Evolutionary conservation across 208 protist genomes (phyloP).

Genomic region (Leishmania tropica): DNA sequence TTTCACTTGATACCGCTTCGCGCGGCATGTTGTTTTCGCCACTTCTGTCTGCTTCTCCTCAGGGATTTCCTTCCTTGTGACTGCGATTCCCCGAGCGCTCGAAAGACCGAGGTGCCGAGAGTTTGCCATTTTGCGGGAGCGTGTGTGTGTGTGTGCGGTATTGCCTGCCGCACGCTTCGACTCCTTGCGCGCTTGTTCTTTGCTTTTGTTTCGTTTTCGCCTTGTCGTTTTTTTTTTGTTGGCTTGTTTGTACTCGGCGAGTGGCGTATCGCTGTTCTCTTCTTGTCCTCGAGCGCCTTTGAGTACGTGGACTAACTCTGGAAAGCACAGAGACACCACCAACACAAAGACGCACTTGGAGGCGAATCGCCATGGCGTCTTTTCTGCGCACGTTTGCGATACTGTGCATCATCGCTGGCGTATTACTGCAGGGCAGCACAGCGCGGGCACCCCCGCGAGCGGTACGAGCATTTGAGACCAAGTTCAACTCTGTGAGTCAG

Average conservation of each 20-base stretch:
- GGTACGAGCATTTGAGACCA: slow-evolving; percentile 9
- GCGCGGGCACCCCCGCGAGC: neutral
- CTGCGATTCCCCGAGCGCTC: neutral
- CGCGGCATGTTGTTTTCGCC: neutral
- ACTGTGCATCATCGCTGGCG: neutral
- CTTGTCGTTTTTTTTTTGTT: neutral
- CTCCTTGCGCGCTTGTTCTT: no score
- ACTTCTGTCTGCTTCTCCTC: neutral
- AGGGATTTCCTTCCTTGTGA: neutral
- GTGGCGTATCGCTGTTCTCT: no score
- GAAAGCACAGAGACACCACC: neutral
- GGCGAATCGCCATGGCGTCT: neutral
- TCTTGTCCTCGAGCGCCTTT: neutral
- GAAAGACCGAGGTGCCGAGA: neutral
- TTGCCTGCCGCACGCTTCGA: neutral
- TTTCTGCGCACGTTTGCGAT: neutral
- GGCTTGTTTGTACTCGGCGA: no score
- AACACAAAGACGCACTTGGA: neutral
- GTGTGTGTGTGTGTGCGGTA: neutral
- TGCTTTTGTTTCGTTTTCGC: no score
- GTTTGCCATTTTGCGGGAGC: neutral
- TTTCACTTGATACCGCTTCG: neutral
- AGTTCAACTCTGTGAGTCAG: slow-evolving; percentile 30
- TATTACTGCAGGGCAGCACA: neutral
- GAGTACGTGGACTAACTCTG: neutral